Base-by-base conservation (phyloP, 2,329 filamentous ascomycete species). In the Calonectria naviculata region DNA sequence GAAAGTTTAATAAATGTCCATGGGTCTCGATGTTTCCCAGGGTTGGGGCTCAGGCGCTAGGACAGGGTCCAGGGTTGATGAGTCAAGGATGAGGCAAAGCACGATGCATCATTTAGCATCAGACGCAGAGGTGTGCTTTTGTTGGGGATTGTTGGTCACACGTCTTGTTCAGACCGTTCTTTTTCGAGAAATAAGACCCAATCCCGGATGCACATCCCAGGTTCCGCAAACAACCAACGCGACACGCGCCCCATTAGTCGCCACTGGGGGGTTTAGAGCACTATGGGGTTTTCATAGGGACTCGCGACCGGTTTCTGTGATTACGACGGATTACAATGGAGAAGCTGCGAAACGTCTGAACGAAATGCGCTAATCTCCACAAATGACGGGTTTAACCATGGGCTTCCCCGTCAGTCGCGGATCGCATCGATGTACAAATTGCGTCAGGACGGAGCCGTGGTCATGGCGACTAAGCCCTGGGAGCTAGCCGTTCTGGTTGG, bases 121-220 rank as follows among this genome's bases (percentile, higher is more conserved):
- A 68, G 70, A 71, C 67, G n/a, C n/a, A n/a, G 65, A 70, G 71
- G 69, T 47, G 9, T 38, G 21, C 36, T 58, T 58, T 26, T 47
- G 69, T 63, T 52, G 63, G 66, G 47, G 67, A 54, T 71, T 58
- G 71, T 70, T 71, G 71, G 67, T 58, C 62, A 67, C 58, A 67
- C 24, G 26, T 41, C 46, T 73, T 73, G 70, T 65, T 69, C 65
- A 69, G 70, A 54, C 47, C 56, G 68, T 76, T 72, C 65, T 76
- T 71, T 73, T 74, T 65, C 4, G 19, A 46, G 42, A 46, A n/a
- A 46, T 12, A 54, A 34, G 31, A 24, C 28, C 49, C 31, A 70
- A 66, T 46, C 31, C 49, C 26, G 38, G 31, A 62, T 56, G 61
- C n/a, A 36, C 54, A 65, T 65, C 36, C 36, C 44, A 65, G 41